phyloP scores from a whole-genome alignment of 2,329 filamentous ascomycete species.

The Zymoseptoria brevis region DNA sequence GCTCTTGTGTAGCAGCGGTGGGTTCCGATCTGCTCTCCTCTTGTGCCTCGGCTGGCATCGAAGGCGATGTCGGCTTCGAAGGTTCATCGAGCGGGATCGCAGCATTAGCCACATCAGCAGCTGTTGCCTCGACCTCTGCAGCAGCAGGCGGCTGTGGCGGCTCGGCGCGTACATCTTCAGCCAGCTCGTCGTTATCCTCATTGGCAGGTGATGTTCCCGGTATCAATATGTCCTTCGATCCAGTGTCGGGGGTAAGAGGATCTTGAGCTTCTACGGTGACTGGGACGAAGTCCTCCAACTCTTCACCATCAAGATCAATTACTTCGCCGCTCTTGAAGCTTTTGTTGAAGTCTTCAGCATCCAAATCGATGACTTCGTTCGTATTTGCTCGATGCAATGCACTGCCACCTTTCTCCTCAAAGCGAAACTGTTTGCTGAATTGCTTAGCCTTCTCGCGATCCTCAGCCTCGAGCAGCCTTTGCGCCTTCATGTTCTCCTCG shows the following conservation, averaged over 20 bases:
- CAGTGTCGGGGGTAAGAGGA: neutral
- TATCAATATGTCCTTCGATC: neutral
- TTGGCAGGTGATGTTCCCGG: neutral
- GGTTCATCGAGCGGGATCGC: neutral
- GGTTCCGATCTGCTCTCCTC: neutral
- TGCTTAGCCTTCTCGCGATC: conserved; percentile 52
- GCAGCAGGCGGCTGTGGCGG: conserved; percentile 1
- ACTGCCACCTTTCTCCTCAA: conserved; percentile 39
- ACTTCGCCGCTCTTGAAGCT: conserved; percentile 33
- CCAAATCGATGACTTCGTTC: conserved; percentile 41
- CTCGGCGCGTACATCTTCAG: conserved; percentile 8
- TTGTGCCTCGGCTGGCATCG: neutral
- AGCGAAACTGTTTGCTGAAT: conserved; percentile 51
- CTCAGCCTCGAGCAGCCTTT: conserved; percentile 32
- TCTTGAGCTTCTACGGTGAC: neutral
- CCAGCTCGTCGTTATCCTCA: conserved; percentile 1
- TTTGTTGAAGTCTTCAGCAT: conserved; percentile 35
- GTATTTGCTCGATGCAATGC: conserved; percentile 51
- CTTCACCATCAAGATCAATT: conserved; percentile 27
- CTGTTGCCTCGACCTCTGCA: neutral
- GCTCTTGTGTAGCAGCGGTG: neutral
- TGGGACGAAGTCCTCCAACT: neutral
- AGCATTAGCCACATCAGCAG: neutral
- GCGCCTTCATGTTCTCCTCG: conserved; percentile 50
- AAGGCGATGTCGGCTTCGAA: neutral